phyloP scores from a whole-genome alignment of 192 early-diverging fungal species.

The Mortierella claussenii region DNA sequence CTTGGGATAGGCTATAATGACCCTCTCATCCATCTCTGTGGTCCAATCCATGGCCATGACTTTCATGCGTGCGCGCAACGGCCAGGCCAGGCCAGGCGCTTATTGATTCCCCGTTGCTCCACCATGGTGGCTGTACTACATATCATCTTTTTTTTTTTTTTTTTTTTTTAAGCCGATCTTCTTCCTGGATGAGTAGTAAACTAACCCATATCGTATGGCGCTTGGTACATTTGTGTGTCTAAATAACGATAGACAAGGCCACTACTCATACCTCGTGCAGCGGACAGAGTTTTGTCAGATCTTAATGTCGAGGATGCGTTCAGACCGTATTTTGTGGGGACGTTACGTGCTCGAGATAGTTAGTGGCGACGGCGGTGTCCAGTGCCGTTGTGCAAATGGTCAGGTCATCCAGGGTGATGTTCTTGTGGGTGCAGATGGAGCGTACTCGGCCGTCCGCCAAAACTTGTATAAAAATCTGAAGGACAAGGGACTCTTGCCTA shows the following conservation, averaged over 20 bases:
- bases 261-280: constrained; percentile 24
- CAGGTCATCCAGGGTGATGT: constrained; percentile 24
- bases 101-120: too few species aligned
- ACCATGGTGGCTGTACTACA: too few species aligned
- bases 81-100: too few species aligned
- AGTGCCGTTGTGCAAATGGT: constrained; percentile 42
- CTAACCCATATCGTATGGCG: too few species aligned
- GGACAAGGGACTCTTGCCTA: constrained; percentile 23
- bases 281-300: constrained; percentile 28
- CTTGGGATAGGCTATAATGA: too few species aligned
- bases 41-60: too few species aligned
- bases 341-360: constrained; percentile 34
- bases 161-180: too few species aligned
- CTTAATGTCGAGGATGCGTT: constrained; percentile 22
- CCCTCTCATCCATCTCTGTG: too few species aligned
- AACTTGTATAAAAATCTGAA: constrained; percentile 20
- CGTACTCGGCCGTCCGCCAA: constrained; percentile 25
- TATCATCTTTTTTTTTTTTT: too few species aligned
- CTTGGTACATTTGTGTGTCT: too few species aligned
- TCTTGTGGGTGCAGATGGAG: constrained; percentile 37
- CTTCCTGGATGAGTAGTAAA: too few species aligned
- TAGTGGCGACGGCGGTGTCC: constrained; percentile 26
- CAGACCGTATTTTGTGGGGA: constrained; percentile 21
- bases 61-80: too few species aligned
- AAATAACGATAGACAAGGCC: constrained; percentile 37